These are phyloP conservation scores for Chloroidium sp. DNA, from an alignment of 163 green algal genomes.

Conservation along the genomic window DNA sequence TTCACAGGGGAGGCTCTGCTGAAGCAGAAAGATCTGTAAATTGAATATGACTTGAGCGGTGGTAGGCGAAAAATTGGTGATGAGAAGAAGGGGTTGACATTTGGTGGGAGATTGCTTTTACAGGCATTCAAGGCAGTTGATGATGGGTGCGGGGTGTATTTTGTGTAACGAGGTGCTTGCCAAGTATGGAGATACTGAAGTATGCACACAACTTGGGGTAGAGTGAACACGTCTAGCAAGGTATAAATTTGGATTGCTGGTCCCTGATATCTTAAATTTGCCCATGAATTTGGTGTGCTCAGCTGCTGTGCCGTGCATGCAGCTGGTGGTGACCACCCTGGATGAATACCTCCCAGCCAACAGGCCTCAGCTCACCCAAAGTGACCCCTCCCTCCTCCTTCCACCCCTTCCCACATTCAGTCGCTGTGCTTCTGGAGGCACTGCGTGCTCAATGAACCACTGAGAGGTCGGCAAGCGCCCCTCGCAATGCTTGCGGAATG, in stretches of 20 bases:
- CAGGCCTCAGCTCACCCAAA: conserved; percentile 37
- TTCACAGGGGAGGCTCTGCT: neutral
- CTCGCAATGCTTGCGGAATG: too few species aligned
- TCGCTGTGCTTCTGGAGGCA: neutral
- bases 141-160: too few species aligned
- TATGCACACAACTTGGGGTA: neutral
- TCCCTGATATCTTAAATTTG: too few species aligned
- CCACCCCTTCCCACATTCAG: neutral
- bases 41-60: neutral
- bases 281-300: too few species aligned
- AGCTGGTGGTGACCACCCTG: conserved; percentile 57
- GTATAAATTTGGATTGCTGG: neutral
- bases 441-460: neutral
- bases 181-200: too few species aligned
- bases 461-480: neutral
- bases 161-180: too few species aligned
- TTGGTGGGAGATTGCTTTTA: too few species aligned
- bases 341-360: conserved; percentile 54
- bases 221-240: neutral
- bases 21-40: neutral
- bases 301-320: neutral
- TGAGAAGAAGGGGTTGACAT: too few species aligned
- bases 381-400: neutral
- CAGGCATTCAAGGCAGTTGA: too few species aligned
- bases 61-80: too few species aligned